These are phyloP conservation scores for Colletotrichum falcatum DNA, from an alignment of 2,329 filamentous ascomycete species.

Conservation along the genomic window DNA sequence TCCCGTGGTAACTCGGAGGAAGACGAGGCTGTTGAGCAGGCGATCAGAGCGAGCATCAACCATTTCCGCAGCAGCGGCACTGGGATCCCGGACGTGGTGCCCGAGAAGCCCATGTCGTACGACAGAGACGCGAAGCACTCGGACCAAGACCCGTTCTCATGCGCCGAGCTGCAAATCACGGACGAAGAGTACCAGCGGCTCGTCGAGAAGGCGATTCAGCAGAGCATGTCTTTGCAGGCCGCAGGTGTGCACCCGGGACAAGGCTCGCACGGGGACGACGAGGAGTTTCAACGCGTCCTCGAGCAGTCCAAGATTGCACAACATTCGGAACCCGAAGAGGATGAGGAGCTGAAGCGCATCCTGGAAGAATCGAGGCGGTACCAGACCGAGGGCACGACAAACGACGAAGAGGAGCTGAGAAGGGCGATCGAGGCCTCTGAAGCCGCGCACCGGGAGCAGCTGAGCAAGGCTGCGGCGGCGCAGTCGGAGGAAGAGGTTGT, in stretches of 20 bases:
- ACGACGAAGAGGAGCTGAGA: slow-evolving; percentile 58
- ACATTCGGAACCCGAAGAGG: slow-evolving; percentile 43
- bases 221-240: slow-evolving; percentile 57
- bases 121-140: slow-evolving; percentile 37
- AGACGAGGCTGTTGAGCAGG: slow-evolving; percentile 77
- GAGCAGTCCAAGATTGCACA: slow-evolving; percentile 50
- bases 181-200: slow-evolving; percentile 69
- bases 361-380: slow-evolving; percentile 55
- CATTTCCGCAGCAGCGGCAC: slow-evolving; percentile 57
- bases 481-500: slow-evolving; percentile 78
- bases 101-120: background rate
- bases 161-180: slow-evolving; percentile 56
- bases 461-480: slow-evolving; percentile 55
- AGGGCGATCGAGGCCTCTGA: slow-evolving; percentile 62
- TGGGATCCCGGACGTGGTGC: slow-evolving; percentile 36
- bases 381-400: slow-evolving; percentile 43
- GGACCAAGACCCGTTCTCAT: slow-evolving; percentile 33
- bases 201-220: slow-evolving; percentile 67
- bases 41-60: slow-evolving; percentile 77
- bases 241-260: slow-evolving; percentile 43
- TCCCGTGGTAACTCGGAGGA: slow-evolving; percentile 77
- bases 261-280: slow-evolving; percentile 48
- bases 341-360: slow-evolving; percentile 54
- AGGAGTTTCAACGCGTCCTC: slow-evolving; percentile 56
- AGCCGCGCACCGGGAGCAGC: slow-evolving; percentile 57